These are phyloP conservation scores for Ramaria rubella DNA, from an alignment of 768 basidiomycete species.

Conservation along the genomic window DNA sequence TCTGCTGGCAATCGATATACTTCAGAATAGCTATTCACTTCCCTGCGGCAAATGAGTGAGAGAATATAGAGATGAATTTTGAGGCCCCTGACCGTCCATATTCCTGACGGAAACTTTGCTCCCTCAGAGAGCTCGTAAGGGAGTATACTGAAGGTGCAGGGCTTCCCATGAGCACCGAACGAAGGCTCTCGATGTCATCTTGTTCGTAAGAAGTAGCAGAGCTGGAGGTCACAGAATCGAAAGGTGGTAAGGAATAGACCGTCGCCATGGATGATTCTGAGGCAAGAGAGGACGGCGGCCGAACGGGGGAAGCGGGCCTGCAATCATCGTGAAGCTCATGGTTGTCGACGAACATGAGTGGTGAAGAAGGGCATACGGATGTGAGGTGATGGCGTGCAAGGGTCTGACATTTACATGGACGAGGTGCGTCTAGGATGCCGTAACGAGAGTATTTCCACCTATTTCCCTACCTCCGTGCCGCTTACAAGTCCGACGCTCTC, in stretches of 20 bases:
- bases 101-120: constrained; percentile 54
- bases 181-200: constrained; percentile 24
- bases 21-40: constrained; percentile 70
- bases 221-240: constrained; percentile 34
- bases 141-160: constrained; percentile 66
- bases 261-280: background rate
- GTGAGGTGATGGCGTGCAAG: too few species aligned
- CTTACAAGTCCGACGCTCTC: too few species aligned
- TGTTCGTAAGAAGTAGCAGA: constrained; percentile 52
- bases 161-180: constrained; percentile 50
- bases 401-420: too few species aligned
- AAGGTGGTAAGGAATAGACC: constrained; percentile 36
- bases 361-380: too few species aligned
- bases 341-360: background rate
- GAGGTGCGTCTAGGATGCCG: too few species aligned
- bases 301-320: background rate
- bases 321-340: background rate
- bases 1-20: constrained; percentile 75
- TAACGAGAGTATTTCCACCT: too few species aligned
- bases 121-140: constrained; percentile 55
- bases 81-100: constrained; percentile 44
- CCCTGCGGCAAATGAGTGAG: background rate
- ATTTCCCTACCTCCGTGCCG: too few species aligned
- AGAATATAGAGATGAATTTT: background rate
- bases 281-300: background rate